These are phyloP conservation scores for Periconia sp. DNA, from an alignment of 2,329 filamentous ascomycete species.

Conservation along the genomic window DNA sequence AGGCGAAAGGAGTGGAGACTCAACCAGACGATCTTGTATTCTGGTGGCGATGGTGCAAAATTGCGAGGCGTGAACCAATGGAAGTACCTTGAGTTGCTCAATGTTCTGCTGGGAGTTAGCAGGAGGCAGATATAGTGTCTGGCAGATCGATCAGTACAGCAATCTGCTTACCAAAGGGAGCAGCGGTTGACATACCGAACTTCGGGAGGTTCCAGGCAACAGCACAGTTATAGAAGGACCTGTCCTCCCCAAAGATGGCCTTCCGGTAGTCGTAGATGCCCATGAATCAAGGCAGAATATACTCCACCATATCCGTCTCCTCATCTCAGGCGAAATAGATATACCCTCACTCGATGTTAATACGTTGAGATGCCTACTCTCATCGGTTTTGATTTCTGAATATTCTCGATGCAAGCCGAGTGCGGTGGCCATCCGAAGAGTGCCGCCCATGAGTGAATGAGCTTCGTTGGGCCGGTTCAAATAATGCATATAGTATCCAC, in stretches of 20 bases:
- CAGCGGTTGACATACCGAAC: slow-evolving; percentile 26
- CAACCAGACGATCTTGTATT: slow-evolving; percentile 74
- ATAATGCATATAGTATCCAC: slow-evolving; percentile 77
- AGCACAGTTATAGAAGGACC: slow-evolving; percentile 43
- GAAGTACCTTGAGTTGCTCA: slow-evolving; percentile 66
- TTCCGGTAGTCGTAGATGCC: slow-evolving; percentile 47
- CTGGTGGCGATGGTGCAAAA: slow-evolving; percentile 79
- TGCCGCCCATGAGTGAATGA: slow-evolving; percentile 70
- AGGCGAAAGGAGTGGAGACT: slow-evolving; percentile 66
- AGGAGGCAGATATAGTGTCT: slow-evolving; percentile 21
- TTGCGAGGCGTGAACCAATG: slow-evolving; percentile 73
- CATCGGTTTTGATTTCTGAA: slow-evolving; percentile 31
- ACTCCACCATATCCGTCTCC: slow-evolving; percentile 49
- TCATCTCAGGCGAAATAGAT: slow-evolving; percentile 41
- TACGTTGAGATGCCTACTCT: slow-evolving; percentile 18
- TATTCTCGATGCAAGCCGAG: slow-evolving; percentile 71
- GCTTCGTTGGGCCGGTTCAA: slow-evolving; percentile 77
- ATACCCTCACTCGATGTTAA: slow-evolving; percentile 31
- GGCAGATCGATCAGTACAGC: not conserved
- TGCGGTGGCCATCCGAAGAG: slow-evolving; percentile 72
- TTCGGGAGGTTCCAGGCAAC: slow-evolving; percentile 36
- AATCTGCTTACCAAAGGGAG: not conserved
- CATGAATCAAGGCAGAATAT: slow-evolving; percentile 48
- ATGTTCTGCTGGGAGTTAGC: slow-evolving; percentile 42
- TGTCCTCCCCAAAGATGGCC: slow-evolving; percentile 45